Base-by-base conservation (phyloP, 176 grass and related monocot species). In the Hyparrhenia diplandra region DNA sequence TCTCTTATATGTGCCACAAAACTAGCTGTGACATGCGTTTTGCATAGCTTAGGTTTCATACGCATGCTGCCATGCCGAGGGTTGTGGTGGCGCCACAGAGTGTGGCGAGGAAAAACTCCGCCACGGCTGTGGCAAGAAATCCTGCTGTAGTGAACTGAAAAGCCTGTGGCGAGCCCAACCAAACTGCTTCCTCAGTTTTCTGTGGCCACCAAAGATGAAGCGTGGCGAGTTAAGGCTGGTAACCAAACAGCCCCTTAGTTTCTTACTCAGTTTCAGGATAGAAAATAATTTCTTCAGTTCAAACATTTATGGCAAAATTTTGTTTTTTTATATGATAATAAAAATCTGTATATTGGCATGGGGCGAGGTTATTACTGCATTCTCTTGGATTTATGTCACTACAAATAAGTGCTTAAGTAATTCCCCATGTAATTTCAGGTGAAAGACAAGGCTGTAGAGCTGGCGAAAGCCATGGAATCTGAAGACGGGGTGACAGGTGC, bases 401-500 rank as follows among this genome's bases (percentile, higher is more conserved):
- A 13, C 3, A 58, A 40, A 47, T 37, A 34, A 57, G 5, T 39
- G 32, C 32, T 69, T 46, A 45, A 74, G 14, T 24, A 32, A 41
- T 20, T 35, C 34, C 28, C 21, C 4, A 21, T 74, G 49, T 67
- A 30, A 86, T 86, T 45, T 66, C 54, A 96, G 93, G 93, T 96
- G 34, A 98, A 98, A 84, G 88, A 86, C 52, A 89, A 82, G 25
- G 92, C 92, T 11, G 77, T 93, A 31, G 84, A 91, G 52, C 65
- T 98, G 39, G 86, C 96, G 59, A 91, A 82, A 52, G 90, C 96
- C 40, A 93, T 98, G 88, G 90, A 93, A 81, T 89, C 81, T 2
- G 90, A 98, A 74, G 92, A 95, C 4, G 95, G 95, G 2, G 84
- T 95, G 41, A 82, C 82, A 0, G 96, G 92, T 39, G 96, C 96